Evolutionary conservation across 129 eudicot species (phyloP).

Genomic region (Saposhnikovia divaricata): DNA sequence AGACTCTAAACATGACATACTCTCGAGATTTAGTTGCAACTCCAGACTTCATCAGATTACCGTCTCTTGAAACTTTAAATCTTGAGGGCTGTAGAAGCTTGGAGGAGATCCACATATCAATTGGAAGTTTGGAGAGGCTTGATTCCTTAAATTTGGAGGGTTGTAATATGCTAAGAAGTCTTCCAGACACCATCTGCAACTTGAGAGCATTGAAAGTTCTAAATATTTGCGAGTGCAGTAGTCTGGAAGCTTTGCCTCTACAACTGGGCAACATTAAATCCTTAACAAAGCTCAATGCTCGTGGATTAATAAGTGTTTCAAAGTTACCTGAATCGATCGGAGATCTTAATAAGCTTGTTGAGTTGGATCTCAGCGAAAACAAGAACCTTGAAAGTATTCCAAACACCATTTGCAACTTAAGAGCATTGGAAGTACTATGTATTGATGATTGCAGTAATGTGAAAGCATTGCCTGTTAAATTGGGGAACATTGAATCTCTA

Average conservation of each 20-base stretch:
- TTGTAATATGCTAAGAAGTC: not conserved
- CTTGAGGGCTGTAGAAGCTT: no score
- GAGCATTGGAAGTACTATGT: not conserved
- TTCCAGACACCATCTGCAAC: not conserved
- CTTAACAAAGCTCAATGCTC: not conserved
- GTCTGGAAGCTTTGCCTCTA: not conserved
- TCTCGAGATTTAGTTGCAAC: no score
- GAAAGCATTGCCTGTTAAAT: not conserved
- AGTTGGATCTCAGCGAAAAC: not conserved
- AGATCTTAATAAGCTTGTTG: not conserved
- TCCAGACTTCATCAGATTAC: no score
- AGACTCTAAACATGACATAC: no score
- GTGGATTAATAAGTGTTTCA: not conserved
- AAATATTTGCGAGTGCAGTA: not conserved
- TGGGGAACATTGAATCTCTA: not conserved
- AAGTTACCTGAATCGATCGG: not conserved
- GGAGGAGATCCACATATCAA: no score
- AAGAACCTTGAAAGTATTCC: not conserved
- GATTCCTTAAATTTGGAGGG: not conserved
- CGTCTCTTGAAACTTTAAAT: no score
- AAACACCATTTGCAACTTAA: not conserved
- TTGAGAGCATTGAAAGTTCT: not conserved
- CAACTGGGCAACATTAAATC: not conserved
- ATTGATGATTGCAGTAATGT: not conserved
- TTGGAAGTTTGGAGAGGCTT: no score